A percentile compares a stretch with the other conserved stretches of the same genome.
These are phyloP conservation scores for Trichaptum fuscoviolaceum DNA, from an alignment of 768 basidiomycete species.

Conservation along the genomic window DNA sequence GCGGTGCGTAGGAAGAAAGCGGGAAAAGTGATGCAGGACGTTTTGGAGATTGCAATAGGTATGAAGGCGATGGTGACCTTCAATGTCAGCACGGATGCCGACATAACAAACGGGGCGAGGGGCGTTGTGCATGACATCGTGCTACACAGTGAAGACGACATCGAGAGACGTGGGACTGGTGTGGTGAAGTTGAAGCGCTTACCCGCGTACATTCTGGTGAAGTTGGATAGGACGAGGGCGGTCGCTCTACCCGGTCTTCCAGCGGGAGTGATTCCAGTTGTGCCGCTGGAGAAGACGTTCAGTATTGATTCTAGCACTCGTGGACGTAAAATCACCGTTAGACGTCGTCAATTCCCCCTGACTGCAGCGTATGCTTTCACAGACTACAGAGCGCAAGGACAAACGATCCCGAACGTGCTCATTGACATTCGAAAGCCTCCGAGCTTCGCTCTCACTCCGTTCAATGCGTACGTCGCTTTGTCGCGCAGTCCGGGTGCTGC, in stretches of 20 bases:
- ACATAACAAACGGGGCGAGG: slow-evolving; percentile 36
- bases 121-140: slow-evolving; percentile 29
- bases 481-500: slow-evolving; percentile 26
- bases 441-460: slow-evolving; percentile 19
- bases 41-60: slow-evolving; percentile 27
- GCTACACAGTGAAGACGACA: slow-evolving; percentile 26
- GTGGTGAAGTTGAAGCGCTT: slow-evolving; percentile 23
- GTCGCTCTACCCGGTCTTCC: slow-evolving; percentile 19
- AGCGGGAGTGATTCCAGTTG: slow-evolving; percentile 20
- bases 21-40: slow-evolving; percentile 15
- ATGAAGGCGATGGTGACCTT: slow-evolving; percentile 33
- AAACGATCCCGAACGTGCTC: slow-evolving; percentile 29
- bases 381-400: slow-evolving; percentile 36
- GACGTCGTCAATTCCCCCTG: slow-evolving; percentile 25
- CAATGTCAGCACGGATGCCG: slow-evolving; percentile 32
- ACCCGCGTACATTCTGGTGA: slow-evolving; percentile 28
- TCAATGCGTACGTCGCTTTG: slow-evolving; percentile 30
- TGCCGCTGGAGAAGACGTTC: slow-evolving; percentile 11
- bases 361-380: slow-evolving; percentile 36
- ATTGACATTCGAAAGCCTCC: slow-evolving; percentile 32
- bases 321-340: slow-evolving; percentile 11
- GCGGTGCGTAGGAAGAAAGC: slow-evolving; percentile 11
- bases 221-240: slow-evolving; percentile 18
- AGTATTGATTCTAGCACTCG: slow-evolving; percentile 5
- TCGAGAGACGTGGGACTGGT: slow-evolving; percentile 5